Evolutionary conservation across 176 grass and related monocot genomes (phyloP).

Genomic region (Paspalum vaginatum): DNA sequence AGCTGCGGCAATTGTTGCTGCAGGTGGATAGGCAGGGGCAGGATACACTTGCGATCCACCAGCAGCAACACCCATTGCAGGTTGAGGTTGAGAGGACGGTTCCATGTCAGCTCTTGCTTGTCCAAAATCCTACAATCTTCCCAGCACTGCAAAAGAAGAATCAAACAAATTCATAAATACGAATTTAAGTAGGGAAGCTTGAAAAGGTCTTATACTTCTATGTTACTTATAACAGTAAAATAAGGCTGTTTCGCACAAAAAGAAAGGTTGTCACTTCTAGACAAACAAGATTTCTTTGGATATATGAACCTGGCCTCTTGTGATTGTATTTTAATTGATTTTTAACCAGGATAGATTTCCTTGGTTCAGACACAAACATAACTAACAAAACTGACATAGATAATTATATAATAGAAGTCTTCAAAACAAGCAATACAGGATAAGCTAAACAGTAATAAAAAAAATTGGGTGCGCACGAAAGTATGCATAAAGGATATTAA

Average conservation of each 20-base stretch:
- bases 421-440: not conserved
- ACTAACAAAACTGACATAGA: not conserved
- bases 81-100: slow-evolving; percentile 48
- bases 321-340: not conserved
- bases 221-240: not conserved
- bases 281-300: not conserved
- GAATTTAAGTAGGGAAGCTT: slow-evolving; percentile 2
- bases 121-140: slow-evolving; percentile 22
- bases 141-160: slow-evolving; percentile 32
- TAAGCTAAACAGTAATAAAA: not conserved
- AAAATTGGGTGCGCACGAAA: not conserved
- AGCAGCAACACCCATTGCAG: slow-evolving; percentile 41
- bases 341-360: too few relatives aligned
- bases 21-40: slow-evolving; percentile 39
- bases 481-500: not conserved
- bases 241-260: not conserved
- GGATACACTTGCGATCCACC: slow-evolving; percentile 54
- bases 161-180: not conserved
- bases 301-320: not conserved
- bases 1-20: slow-evolving; percentile 28
- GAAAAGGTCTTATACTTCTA: not conserved
- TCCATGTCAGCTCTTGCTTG: slow-evolving; percentile 50
- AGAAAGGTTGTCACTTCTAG: not conserved
- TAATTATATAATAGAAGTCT: not conserved
- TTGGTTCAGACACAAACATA: too few relatives aligned